Conservation (phyloP, 495 filamentous ascomycete genomes). For the Neurospora africana region DNA sequence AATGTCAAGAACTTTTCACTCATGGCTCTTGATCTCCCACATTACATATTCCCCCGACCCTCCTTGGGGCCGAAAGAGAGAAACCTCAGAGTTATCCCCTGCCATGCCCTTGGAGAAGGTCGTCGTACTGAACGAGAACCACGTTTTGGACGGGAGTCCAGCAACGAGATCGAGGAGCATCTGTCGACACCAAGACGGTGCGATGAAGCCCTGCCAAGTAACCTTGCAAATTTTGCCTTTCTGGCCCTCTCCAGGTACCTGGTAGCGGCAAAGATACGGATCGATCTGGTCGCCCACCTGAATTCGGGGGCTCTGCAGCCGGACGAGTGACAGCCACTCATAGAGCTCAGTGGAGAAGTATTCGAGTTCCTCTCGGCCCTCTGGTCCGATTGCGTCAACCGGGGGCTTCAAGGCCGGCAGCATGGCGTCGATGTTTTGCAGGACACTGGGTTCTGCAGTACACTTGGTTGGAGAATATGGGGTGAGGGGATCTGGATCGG, state of each 20-base stretch:
- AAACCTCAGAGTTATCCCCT: conserved; percentile 33
- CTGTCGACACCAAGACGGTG: conserved; percentile 35
- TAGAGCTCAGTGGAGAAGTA: conserved; percentile 54
- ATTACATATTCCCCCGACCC: conserved; percentile 39
- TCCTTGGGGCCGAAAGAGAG: conserved; percentile 35
- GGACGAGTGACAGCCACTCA: conserved; percentile 76
- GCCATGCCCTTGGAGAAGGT: conserved; percentile 35
- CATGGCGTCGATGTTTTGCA: conserved; percentile 24
- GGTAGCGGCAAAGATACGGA: conserved; percentile 72
- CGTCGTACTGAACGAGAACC: conserved; percentile 40
- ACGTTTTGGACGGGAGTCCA: conserved; percentile 30
- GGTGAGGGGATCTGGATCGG: conserved; percentile 40
- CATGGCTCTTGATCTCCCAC: conserved; percentile 41
- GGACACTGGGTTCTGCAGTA: conserved; percentile 22
- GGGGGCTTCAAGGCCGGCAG: conserved; percentile 42
- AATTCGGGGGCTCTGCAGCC: conserved; percentile 64
- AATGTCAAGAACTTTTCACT: conserved; percentile 17
- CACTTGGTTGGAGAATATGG: conserved; percentile 44
- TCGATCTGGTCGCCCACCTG: conserved; percentile 58
- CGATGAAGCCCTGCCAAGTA: conserved; percentile 43
- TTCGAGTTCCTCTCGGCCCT: conserved; percentile 38
- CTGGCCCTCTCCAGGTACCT: conserved; percentile 40
- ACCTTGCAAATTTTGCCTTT: conserved; percentile 34
- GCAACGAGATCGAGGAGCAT: conserved; percentile 30
- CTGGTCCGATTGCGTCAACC: conserved; percentile 24